A percentile compares a stretch with the other conserved stretches of the same genome.
Evolutionary conservation across 768 basidiomycete species (phyloP).

Genomic region (Macrolepiota fuliginosa): DNA sequence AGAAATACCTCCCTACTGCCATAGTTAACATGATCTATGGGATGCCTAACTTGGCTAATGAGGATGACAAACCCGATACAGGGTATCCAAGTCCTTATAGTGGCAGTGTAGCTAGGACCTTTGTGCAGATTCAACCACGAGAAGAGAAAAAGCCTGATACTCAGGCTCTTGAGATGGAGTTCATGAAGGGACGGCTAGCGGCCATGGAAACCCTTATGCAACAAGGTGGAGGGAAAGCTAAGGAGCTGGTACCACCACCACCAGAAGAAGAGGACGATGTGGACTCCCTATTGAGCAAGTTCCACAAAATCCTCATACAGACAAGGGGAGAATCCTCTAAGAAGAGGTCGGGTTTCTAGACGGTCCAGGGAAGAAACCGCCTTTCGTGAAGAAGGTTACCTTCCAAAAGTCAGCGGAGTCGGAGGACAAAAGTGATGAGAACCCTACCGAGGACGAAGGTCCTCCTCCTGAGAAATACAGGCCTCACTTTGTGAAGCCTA

Average conservation of each 20-base stretch:
- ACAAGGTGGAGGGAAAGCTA: too few species aligned
- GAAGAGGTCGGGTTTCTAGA: constrained; percentile 7
- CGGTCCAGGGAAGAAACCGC: constrained; percentile 1
- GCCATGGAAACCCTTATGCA: neutral
- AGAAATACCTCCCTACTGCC: neutral
- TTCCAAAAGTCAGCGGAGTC: neutral
- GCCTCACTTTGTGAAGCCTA: too few species aligned
- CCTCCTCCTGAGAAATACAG: too few species aligned
- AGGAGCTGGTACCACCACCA: too few species aligned
- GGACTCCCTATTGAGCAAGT: neutral
- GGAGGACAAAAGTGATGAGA: neutral
- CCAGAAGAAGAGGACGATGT: neutral
- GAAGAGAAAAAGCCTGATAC: too few species aligned
- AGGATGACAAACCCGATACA: neutral
- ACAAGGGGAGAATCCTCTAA: neutral
- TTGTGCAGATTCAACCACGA: neutral
- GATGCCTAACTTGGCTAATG: neutral
- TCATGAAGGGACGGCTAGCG: neutral
- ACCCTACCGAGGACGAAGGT: too few species aligned
- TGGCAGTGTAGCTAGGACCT: neutral
- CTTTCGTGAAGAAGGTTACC: neutral
- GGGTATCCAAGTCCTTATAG: neutral
- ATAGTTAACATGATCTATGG: neutral
- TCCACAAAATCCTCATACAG: neutral
- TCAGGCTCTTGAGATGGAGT: neutral